These are phyloP conservation scores for Lyophyllum decastes DNA, from an alignment of 768 basidiomycete species.

Conservation along the genomic window DNA sequence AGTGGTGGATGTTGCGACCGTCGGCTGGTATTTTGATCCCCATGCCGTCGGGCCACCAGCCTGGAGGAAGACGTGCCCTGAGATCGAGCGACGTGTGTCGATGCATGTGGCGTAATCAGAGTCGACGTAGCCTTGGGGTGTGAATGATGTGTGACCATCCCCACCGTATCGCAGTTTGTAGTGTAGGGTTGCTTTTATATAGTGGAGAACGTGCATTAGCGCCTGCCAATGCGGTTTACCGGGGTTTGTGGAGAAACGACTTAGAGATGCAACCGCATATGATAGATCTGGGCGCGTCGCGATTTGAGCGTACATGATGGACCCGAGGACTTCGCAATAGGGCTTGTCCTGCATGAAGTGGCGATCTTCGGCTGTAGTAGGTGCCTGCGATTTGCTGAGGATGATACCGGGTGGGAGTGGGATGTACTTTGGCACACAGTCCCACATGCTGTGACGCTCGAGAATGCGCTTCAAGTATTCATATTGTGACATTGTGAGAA, in stretches of 20 bases:
- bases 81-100: slow-evolving; percentile 23
- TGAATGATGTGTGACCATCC: background rate
- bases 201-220: too few species aligned
- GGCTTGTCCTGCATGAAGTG: slow-evolving; percentile 1
- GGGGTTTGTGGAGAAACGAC: slow-evolving; percentile 16
- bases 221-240: too few species aligned
- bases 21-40: slow-evolving; percentile 29
- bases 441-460: slow-evolving; percentile 7
- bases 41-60: slow-evolving; percentile 29
- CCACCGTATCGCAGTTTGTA: too few species aligned
- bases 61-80: slow-evolving; percentile 29
- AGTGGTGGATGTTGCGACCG: slow-evolving; percentile 25
- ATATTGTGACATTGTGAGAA: background rate
- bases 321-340: background rate
- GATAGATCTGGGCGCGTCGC: slow-evolving; percentile 31
- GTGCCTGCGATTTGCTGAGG: background rate
- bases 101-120: slow-evolving; percentile 26
- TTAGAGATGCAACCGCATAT: slow-evolving; percentile 26
- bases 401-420: too few species aligned
- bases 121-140: slow-evolving; percentile 16
- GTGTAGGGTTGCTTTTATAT: too few species aligned
- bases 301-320: slow-evolving; percentile 3
- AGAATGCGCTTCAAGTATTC: background rate
- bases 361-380: background rate
- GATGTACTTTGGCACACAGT: slow-evolving; percentile 21